Conservation (phyloP, 371 early-diverging fungal genomes). For the Saksenaea oblongispora region DNA sequence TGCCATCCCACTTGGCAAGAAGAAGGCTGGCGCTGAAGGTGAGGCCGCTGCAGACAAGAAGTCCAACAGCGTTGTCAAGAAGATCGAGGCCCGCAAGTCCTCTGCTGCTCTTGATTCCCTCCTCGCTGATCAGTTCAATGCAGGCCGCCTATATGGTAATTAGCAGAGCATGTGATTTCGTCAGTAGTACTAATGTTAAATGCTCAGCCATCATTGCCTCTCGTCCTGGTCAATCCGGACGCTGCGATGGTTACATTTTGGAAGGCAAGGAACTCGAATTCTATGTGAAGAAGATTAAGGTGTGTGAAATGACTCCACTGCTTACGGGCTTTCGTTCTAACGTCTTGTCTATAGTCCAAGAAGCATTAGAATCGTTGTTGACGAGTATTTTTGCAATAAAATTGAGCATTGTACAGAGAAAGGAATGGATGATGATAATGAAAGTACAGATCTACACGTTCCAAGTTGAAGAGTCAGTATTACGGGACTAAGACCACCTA, state of each 20-base stretch:
- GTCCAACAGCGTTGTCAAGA: slow-evolving; percentile 85
- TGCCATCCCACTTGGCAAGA: slow-evolving; percentile 81
- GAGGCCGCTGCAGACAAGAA: slow-evolving; percentile 73
- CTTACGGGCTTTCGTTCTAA: too few species aligned
- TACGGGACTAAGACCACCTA: too few species aligned
- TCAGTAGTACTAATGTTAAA: background rate
- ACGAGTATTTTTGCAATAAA: too few species aligned
- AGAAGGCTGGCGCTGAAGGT: slow-evolving; percentile 58
- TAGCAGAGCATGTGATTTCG: background rate
- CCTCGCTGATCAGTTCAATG: slow-evolving; percentile 88
- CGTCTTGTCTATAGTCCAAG: too few species aligned
- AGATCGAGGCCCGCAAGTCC: slow-evolving; percentile 77
- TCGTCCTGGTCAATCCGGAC: slow-evolving; percentile 98
- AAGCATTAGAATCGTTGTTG: too few species aligned
- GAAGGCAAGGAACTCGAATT: slow-evolving; percentile 97
- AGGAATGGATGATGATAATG: too few species aligned
- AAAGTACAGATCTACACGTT: too few species aligned
- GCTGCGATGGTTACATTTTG: slow-evolving; percentile 95
- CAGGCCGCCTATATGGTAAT: slow-evolving; percentile 83
- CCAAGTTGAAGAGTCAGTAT: too few species aligned
- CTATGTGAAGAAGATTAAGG: slow-evolving; percentile 85
- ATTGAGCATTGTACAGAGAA: too few species aligned
- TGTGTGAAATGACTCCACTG: slow-evolving; percentile 14
- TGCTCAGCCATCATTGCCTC: slow-evolving; percentile 78
- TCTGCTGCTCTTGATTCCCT: slow-evolving; percentile 79